Base-by-base conservation (phyloP, 208 protist genomes). In the Wallacemonas sp. region DNA sequence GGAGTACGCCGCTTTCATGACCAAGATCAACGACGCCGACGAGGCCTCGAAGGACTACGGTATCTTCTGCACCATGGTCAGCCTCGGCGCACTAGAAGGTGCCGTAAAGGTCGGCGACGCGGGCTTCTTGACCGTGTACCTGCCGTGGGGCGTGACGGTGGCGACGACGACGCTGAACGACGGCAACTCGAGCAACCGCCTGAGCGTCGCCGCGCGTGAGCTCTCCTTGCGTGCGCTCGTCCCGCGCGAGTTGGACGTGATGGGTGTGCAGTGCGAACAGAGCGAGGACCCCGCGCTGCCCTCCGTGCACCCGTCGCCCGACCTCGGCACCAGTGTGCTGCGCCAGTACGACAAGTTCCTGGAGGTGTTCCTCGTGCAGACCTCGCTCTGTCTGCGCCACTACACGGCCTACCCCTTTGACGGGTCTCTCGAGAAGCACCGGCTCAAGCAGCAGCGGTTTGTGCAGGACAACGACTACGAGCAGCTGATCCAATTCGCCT, bases 401-500 rank as follows among this genome's bases (percentile, higher is more conserved):
- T 90, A 84, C 67, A 79, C 81, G 11, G 87, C 87, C 0, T 94
- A 90, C 69, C 88, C 88, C 0, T 93, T 93, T 39, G 86, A 96
- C 50, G 82, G 85, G 23, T 78, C 78, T 38, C 72, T 96, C 20
- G 79, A 75, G 28, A 61, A 62, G 14, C 91, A 96, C 72, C 59
- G 74, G 18, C 31, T 39, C 41, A 86, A 89, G 57, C 91, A 96
- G 67, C 69, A 62, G 22, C 73, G 73, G 46, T 96, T 93, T 46
- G 79, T 94, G 1, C 48, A 67, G 23, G 72, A 82, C n/a, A 86
- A 91, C 67, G 83, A 96, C 70, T 89, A 89, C 49, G 78, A 91
- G 48, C 46, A 70, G 14, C 74, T 92, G 26, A 76, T 89, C 26
- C 26, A 62, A 50, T 84, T 85, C 44, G 73, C 72, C 18, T 81